Evolutionary conservation across 2,329 filamentous ascomycete genomes (phyloP).

Genomic region (Diaporthe helianthi): DNA sequence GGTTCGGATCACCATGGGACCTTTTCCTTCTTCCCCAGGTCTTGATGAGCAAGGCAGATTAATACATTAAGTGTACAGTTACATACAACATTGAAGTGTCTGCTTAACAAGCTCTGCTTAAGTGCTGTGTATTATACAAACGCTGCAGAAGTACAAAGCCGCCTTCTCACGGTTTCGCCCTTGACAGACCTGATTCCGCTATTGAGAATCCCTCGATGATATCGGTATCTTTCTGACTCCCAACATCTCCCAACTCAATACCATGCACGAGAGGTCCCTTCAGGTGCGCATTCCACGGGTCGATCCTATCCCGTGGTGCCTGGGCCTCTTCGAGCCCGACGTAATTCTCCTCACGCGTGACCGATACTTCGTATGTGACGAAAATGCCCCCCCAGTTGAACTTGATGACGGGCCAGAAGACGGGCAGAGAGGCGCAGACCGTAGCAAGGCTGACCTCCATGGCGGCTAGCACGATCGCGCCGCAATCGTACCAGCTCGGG

Average conservation of each 20-base stretch:
- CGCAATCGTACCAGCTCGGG: conserved; percentile 46
- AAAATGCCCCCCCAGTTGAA: conserved; percentile 43
- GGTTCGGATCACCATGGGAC: background rate
- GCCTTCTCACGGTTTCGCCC: background rate
- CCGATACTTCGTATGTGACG: conserved; percentile 45
- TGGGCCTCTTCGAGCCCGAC: background rate
- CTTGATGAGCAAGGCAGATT: background rate
- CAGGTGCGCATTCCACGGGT: conserved; percentile 24
- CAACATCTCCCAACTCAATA: conserved; percentile 3
- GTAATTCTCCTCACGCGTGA: conserved; percentile 35
- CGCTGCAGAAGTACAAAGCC: background rate
- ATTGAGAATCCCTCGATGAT: background rate
- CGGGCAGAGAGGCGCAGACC: conserved; percentile 22
- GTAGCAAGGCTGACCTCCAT: conserved; percentile 43
- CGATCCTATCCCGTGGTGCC: background rate
- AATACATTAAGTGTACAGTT: conserved; percentile 5
- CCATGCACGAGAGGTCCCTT: conserved; percentile 3
- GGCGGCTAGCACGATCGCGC: conserved; percentile 43
- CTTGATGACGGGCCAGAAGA: conserved; percentile 37
- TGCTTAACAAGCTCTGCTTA: background rate
- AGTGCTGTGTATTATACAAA: background rate
- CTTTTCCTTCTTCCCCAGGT: background rate
- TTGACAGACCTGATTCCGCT: background rate
- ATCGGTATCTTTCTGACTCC: background rate
- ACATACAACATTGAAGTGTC: no score